Conservation (phyloP, 352 stramenopile species). For the Phytophthora pistaciae region DNA sequence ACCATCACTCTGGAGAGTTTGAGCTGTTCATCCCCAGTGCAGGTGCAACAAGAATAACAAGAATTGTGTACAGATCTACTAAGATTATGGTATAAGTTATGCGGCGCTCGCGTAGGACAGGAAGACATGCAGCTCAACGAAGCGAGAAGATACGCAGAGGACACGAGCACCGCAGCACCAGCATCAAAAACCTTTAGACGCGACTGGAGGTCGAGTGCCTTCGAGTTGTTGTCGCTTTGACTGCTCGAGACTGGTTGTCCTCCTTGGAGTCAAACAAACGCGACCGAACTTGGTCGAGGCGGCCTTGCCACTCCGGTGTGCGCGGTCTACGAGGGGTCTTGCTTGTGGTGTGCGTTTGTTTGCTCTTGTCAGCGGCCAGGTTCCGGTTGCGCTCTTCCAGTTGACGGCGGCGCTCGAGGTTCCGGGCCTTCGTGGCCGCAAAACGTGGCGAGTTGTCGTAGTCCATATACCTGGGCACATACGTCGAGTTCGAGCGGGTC, state of each 20-base stretch:
- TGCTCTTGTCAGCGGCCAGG: conserved; percentile 22
- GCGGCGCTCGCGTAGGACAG: conserved; percentile 8
- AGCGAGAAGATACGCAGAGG: neutral
- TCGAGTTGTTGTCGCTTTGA: conserved; percentile 15
- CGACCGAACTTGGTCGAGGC: conserved; percentile 27
- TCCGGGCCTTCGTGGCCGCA: conserved; percentile 43
- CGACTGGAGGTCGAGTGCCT: conserved; percentile 10
- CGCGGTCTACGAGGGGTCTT: conserved; percentile 14
- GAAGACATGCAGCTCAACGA: conserved; percentile 8
- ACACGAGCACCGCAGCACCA: neutral
- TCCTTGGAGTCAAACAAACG: conserved; percentile 26
- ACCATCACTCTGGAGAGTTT: conserved; percentile 23
- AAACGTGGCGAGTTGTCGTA: conserved; percentile 49
- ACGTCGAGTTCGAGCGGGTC: conserved; percentile 18
- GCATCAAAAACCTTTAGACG: conserved; percentile 4
- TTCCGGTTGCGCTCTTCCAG: conserved; percentile 42
- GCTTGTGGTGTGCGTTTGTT: neutral
- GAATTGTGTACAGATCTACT: conserved; percentile 13
- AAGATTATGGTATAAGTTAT: conserved; percentile 31
- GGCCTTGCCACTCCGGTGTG: conserved; percentile 21
- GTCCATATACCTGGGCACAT: conserved; percentile 41
- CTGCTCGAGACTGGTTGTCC: conserved; percentile 3
- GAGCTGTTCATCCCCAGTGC: neutral
- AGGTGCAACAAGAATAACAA: neutral
- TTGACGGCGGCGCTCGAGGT: conserved; percentile 44